Evolutionary conservation across 345 rosid genomes (phyloP).

Genomic region (Aquilaria yunnanensis): DNA sequence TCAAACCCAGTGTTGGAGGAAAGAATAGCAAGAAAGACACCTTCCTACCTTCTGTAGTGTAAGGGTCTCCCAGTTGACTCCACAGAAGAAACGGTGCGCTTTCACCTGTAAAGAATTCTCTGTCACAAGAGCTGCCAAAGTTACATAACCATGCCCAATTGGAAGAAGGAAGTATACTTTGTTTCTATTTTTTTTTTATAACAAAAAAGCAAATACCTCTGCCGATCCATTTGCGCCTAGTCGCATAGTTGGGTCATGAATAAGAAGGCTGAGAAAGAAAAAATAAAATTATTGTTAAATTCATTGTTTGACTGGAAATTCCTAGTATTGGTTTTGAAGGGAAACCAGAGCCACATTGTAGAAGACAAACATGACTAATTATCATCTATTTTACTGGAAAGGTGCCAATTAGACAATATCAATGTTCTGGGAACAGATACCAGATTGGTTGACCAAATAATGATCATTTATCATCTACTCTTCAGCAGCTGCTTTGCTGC

Average conservation of each 20-base stretch:
- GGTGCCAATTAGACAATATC: neutral
- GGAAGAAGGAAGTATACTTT: neutral
- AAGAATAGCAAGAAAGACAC: constrained; percentile 2
- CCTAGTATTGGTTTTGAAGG: constrained; percentile 6
- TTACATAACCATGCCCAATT: neutral
- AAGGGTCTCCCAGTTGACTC: constrained; percentile 74
- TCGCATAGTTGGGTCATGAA: constrained; percentile 58
- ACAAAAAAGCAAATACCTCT: constrained; percentile 38
- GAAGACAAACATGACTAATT: neutral
- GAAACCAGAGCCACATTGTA: neutral
- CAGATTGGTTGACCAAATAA: no score
- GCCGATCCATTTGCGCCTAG: constrained; percentile 65
- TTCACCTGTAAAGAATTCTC: constrained; percentile 48
- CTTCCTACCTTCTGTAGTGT: constrained; percentile 55
- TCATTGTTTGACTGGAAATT: neutral
- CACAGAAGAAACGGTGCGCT: constrained; percentile 53
- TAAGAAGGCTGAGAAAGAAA: constrained; percentile 44
- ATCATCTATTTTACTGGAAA: neutral
- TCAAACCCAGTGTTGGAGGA: neutral
- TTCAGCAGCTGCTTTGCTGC: no score
- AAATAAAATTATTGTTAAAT: neutral
- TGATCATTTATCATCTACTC: no score
- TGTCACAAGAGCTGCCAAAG: constrained; percentile 6
- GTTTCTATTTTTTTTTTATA: neutral
- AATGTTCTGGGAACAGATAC: neutral